Conservation (phyloP, 2,329 filamentous ascomycete species). For the Sporothrix luriei region DNA sequence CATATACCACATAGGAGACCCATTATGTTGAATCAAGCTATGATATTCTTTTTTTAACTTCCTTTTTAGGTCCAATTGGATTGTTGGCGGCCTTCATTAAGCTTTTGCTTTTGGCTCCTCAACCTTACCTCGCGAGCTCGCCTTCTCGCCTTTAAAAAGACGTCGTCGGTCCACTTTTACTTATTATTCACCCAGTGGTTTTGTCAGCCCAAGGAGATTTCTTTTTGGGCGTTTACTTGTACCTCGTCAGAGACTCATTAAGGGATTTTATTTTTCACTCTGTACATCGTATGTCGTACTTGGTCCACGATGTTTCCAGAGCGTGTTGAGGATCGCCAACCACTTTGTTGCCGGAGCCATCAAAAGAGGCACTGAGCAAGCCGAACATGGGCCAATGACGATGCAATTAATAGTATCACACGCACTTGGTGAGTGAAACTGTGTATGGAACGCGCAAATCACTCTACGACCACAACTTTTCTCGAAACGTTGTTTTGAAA, state of each 20-base stretch:
- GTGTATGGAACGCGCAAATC: no score
- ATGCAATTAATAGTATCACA: no score
- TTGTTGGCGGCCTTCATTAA: neutral
- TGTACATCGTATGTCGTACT: no score
- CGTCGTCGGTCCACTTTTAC: neutral
- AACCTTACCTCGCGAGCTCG: neutral
- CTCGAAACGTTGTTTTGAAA: neutral
- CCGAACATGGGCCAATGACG: no score
- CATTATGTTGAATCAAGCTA: neutral
- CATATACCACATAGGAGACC: no score
- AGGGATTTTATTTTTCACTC: neutral
- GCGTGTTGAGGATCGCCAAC: neutral
- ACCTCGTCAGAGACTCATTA: no score
- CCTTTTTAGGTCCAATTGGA: neutral
- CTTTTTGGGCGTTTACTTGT: neutral
- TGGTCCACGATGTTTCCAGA: no score
- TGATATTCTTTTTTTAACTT: neutral
- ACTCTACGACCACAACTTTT: neutral
- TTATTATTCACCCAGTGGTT: neutral
- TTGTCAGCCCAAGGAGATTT: constrained; percentile 1
- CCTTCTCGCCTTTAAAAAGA: neutral
- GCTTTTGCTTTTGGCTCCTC: neutral
- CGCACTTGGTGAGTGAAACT: no score
- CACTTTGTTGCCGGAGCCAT: no score
- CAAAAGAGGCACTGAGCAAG: no score